Conservation (phyloP, 352 stramenopile genomes). For the Globisporangium orthogonon region DNA sequence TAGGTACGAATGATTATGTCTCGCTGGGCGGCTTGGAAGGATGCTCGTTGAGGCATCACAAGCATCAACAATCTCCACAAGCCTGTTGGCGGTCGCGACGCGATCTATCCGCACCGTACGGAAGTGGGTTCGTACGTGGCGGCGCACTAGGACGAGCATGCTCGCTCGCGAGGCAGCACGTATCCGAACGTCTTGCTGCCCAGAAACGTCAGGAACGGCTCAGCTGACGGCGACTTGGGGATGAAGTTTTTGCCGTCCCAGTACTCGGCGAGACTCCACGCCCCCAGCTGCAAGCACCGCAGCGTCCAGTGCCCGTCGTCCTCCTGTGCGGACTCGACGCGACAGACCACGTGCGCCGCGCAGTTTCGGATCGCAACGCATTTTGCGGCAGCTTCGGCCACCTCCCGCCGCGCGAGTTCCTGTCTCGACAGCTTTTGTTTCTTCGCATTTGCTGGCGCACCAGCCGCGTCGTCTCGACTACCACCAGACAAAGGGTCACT, state of each 20-base stretch:
- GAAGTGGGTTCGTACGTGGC: no score
- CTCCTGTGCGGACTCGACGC: slow-evolving; percentile 53
- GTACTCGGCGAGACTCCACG: slow-evolving; percentile 50
- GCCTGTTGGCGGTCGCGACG: no score
- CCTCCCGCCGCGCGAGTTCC: slow-evolving; percentile 29
- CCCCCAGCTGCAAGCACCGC: slow-evolving; percentile 58
- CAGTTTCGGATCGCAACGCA: slow-evolving; percentile 45
- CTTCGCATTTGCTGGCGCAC: slow-evolving; percentile 8
- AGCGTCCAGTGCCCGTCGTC: slow-evolving; percentile 70
- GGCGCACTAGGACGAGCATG: background rate
- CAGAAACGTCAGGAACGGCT: slow-evolving; percentile 77
- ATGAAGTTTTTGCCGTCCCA: slow-evolving; percentile 84
- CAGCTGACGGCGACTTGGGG: slow-evolving; percentile 17
- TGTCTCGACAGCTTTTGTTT: slow-evolving; percentile 63
- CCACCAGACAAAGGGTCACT: no score
- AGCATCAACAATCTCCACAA: no score
- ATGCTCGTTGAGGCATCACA: no score
- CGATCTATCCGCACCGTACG: no score
- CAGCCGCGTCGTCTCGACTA: no score
- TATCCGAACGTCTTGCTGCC: slow-evolving; percentile 75
- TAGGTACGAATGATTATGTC: no score
- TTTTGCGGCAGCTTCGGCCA: slow-evolving; percentile 20
- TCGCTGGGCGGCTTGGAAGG: no score
- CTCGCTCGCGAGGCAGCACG: slow-evolving; percentile 20
- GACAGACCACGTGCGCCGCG: slow-evolving; percentile 57